Evolutionary conservation across 208 protist species (phyloP), one percentile per base, ranked within the genome.

Genomic region (Trypanosoma theileri): DNA sequence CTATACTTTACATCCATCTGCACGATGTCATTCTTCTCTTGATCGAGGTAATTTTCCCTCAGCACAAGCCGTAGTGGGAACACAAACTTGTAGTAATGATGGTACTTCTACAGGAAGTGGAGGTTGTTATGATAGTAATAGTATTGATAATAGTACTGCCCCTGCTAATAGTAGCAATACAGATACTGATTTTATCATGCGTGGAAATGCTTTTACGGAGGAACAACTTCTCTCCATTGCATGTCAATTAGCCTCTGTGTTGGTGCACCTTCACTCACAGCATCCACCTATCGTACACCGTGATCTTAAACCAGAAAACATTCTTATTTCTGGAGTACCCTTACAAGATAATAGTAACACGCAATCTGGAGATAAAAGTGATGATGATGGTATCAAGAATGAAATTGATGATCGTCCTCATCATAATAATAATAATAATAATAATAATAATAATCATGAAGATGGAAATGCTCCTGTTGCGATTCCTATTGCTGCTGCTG

Each of bases 221-320:
- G 48, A 72, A 22, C 87, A 92, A 67, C 62, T 95, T 28, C 67
- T 91, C 3, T 93, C 83, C 6, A 92, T 96, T 59, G 88, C 86
- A 7, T 90, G 84, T 58, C 90, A 96, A 69, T 69, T 93, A 6
- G 73, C 83, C 64, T 84, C 73, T 7, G 86, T 90, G 17, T 73
- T 96, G 7, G 55, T 69, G n/a, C 71, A 89, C 70, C 79, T 96
- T 56, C 90, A 96, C 74, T 53, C 70, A 21, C 84, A 86, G 59
- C 57, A 61, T 22, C 77, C 78, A 26, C 81, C 84, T n/a, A 74
- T 89, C 54, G 68, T 89, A 28, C 84, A 89, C 66, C 73, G 84
- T n/a, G 84, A 89, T 62, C 57, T 89, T 35, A 89, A 89, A 71
- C 78, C 83, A 16, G 88, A 93, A 55, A 92, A 84, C 66, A 89